Evolutionary conservation across 306 rosid genomes (phyloP).

Genomic region (Senna siamea): DNA sequence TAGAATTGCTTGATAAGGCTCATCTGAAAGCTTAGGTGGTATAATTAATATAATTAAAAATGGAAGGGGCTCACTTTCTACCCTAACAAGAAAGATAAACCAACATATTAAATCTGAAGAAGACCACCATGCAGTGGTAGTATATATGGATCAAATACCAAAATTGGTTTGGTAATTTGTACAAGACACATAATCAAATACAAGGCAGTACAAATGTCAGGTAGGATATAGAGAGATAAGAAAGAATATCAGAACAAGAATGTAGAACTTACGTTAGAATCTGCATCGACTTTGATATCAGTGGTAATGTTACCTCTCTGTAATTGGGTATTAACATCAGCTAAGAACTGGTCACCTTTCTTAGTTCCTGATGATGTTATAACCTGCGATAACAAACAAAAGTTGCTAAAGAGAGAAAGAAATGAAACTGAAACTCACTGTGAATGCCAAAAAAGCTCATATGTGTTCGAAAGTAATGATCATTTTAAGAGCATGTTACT

Average conservation of each 20-base stretch:
- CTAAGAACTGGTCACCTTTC: constrained; percentile 82
- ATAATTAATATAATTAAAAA: not conserved
- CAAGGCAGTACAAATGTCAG: not conserved
- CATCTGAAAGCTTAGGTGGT: not conserved
- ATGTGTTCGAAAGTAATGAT: not conserved
- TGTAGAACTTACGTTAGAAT: constrained; percentile 64
- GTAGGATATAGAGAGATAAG: not conserved
- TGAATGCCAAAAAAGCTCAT: not conserved
- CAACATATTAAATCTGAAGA: constrained; percentile 8
- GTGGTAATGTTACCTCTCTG: constrained; percentile 79
- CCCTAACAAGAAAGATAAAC: constrained; percentile 15
- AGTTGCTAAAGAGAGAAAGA: not conserved
- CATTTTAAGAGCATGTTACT: constrained; percentile 7
- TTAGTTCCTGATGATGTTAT: constrained; percentile 84
- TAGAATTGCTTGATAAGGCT: not conserved
- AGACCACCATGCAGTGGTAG: not conserved
- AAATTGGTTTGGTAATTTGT: constrained; percentile 1
- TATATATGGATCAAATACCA: constrained; percentile 15
- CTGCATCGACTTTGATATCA: constrained; percentile 90
- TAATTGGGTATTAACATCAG: constrained; percentile 86
- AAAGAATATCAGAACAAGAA: constrained; percentile 19
- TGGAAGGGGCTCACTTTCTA: not conserved
- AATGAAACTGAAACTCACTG: not conserved
- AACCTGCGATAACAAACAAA: constrained; percentile 55
- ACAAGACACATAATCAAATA: not conserved